Evolutionary conservation across 306 rosid genomes (phyloP), one percentile per base, ranked within the genome.

Genomic region (Spatholobus suberectus): DNA sequence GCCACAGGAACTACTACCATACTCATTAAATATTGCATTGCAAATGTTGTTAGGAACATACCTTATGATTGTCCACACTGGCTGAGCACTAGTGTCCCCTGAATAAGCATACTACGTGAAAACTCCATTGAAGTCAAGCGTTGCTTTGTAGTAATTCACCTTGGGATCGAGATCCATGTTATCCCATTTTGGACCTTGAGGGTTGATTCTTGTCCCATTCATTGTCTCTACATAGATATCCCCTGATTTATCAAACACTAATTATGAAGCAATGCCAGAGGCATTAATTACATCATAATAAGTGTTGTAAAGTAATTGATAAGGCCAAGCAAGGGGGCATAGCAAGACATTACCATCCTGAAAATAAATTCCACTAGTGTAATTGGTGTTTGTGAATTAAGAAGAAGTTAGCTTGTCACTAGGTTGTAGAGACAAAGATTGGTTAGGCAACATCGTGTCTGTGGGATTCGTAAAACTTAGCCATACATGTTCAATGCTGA

Each of bases 51-150:
- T 40, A 1, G 91, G 91, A 72, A 71, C 59, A 66, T 71, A 76
- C 72, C 77, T 49, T 38, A 26, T 1, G 59, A 71, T 57, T 20
- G 26, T 47, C 91, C 91, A 88, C 4, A 14, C 79, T 72, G 73
- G 81, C 0, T 63, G 4, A 1, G 52, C 63, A 21, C 5, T 58
- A 10, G 61, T 47, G 61, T 21, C 77, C 70, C 75, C 90, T n/a
- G 89, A 93, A 66, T 87, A 78, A 35, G 69, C 54, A 67, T 86
- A 91, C 20, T 82, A 88, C 13, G 94, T 85, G 52, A 92, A 83
- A 86, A 90, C 86, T 65, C 97, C 98, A 78, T 76, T 70, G 69
- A 61, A 34, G 35, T 94, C 98, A 40, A 92, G 85, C 55, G 89
- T 78, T 2, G 91, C 97, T 83, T 90, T 84, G 29, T 89, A 89